Evolutionary conservation across 2,329 filamentous ascomycete species (phyloP), one percentile per base, ranked within the genome.

Genomic region (Aspergillus ruber): DNA sequence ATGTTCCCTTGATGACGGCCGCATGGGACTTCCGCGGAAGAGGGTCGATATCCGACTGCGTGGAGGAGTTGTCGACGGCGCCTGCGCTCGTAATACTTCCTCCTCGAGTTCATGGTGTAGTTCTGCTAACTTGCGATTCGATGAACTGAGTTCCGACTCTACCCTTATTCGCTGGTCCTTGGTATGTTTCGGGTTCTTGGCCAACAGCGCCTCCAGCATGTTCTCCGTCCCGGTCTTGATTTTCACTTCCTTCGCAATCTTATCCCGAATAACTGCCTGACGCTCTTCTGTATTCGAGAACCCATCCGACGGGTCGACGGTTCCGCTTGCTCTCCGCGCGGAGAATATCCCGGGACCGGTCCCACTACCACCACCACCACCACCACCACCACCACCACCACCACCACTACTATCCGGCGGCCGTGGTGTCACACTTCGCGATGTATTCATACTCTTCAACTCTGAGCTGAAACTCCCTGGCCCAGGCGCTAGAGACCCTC

Each of bases 161-260:
- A 90, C 87, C 58, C 81, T 79, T 51, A 80, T 75, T 40, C 88
- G 81, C 64, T 91, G 88, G 50, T 91, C 91, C 65, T 90, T 94
- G 53, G 87, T 86, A 67, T 97, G 91, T 71, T 97, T 98, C 41
- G 88, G 86, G 68, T 95, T 96, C 71, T 98, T 98, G 40, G 84
- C 81, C 66, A 96, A 89, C 55, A 98, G 74, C 10, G 93, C 93
- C 73, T 98, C 93, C 35, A 98, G 77, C 81, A 98, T 84, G 66
- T 98, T 98, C 74, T 98, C 93, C 49, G 91, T 96, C 17, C 93
- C 93, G 60, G 91, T 87, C 69, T 95, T 96, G 65, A 98, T 97
- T 76, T 97, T 97, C 73, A 90, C 84, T 72, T 98, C 94, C 61
- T 94, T 91, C 57, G 90, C 91, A 54, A 98, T 85, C 62, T 85